Base-by-base conservation (phyloP, 768 basidiomycete genomes). In the Pulveroboletus frians region DNA sequence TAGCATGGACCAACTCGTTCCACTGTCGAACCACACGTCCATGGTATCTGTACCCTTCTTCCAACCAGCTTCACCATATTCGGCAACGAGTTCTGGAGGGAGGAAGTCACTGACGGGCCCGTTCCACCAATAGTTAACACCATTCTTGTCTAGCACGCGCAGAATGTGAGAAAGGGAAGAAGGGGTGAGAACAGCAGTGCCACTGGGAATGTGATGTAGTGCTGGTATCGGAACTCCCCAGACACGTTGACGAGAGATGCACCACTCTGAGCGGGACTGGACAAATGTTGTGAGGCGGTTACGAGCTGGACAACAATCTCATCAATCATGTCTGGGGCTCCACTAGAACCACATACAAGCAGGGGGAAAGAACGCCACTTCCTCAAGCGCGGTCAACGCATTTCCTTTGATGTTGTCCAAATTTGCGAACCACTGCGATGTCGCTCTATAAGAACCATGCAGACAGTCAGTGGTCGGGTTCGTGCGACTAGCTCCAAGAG, bases 1-100 rank as follows among this genome's bases (percentile, higher is more conserved):
- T 15, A 95, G 70, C 73, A 90, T 77, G 2, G 90, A 84, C 95
- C 95, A 99, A 4, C 93, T 89, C 3, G 88, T 84, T 4, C 95
- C 95, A 58, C 91, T 94, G 69, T 99, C 95, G 57, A 97, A 98
- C 95, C 95, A 99, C 14, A 99, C 95, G 65, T 99, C 95, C 84
- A 98, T 92, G 3, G 95, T 99, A 64, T 99, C 95, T 3, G 80
- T 84, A 9, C 93, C 87, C 64, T 92, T 93, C 40, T 72, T 68
- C 81, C 85, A 93, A 1, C 67, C 68, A 1, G 72, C 73, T 34
- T 57, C 57, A 15, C 65, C 64, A 8, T 76, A 77, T n/a, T 73
- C 69, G 43, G 73, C 71, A 5, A 68, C 63, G 17, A 88, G 74
- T 41, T 76, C 71, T 0, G 81, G 77, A 9, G 85, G 78, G 5